Conservation (phyloP, 2,329 filamentous ascomycete genomes). For the Aureobasidium lini region DNA sequence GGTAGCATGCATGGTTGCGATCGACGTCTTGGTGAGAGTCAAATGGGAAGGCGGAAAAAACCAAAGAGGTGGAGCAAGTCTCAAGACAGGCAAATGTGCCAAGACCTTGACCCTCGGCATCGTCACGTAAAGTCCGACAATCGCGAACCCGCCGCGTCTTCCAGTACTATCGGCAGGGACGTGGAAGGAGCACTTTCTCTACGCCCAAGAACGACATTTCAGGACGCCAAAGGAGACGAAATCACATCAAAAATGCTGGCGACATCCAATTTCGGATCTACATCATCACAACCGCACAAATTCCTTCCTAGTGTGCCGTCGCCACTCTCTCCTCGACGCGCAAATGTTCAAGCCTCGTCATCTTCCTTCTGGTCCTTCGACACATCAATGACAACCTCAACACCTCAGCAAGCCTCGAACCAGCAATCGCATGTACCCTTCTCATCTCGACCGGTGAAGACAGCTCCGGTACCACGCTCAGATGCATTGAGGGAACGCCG, state of each 20-base stretch:
- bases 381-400: conserved; percentile 6
- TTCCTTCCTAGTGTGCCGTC: conserved; percentile 31
- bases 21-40: not conserved
- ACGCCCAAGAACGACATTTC: not conserved
- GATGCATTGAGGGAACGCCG: conserved; percentile 57
- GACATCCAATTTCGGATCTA: not conserved
- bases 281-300: conserved; percentile 14
- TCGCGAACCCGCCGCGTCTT: conserved; percentile 1
- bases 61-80: not conserved
- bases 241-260: not conserved
- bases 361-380: conserved; percentile 14
- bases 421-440: conserved; percentile 27
- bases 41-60: not conserved
- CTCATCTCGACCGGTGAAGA: conserved; percentile 49
- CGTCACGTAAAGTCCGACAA: not conserved
- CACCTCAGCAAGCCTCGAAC: not conserved
- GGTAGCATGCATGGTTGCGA: conserved; percentile 6
- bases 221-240: not conserved
- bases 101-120: conserved; percentile 7
- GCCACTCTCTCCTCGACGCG: conserved; percentile 38
- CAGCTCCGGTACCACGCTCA: conserved; percentile 55
- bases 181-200: not conserved
- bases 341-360: conserved; percentile 28
- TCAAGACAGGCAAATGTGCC: not conserved
- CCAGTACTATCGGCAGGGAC: not conserved